phyloP scores from a whole-genome alignment of 257 asterid genomes.

The Sherardia arvensis region DNA sequence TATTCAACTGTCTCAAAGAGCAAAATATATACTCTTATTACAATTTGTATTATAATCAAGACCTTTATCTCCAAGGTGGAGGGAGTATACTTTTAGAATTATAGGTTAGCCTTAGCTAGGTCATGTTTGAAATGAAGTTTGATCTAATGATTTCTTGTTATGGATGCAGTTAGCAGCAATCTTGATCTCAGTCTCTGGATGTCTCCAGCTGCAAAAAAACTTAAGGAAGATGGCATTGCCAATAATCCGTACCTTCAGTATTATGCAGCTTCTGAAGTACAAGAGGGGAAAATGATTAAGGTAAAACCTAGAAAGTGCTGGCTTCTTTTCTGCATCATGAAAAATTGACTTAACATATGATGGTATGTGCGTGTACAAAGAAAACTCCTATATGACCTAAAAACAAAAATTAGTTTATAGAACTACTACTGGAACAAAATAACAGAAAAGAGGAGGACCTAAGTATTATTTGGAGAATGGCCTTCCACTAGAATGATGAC shows the following conservation, averaged over 20 bases:
- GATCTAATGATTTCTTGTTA: neutral
- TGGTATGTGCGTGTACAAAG: neutral
- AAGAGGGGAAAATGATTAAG: slow-evolving; percentile 43
- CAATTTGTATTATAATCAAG: too few species aligned
- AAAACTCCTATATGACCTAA: neutral
- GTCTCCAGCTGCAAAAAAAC: slow-evolving; percentile 46
- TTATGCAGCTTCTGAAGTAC: slow-evolving; percentile 27
- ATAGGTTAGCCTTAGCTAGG: neutral
- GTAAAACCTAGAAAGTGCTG: slow-evolving; percentile 21
- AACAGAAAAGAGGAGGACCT: neutral
- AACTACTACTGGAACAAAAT: neutral
- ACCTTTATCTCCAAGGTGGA: neutral
- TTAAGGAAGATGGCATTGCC: slow-evolving; percentile 19
- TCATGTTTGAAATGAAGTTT: slow-evolving; percentile 4
- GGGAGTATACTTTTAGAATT: neutral
- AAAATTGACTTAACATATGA: neutral
- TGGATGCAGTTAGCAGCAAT: slow-evolving; percentile 46
- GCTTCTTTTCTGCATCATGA: neutral
- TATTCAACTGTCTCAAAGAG: neutral
- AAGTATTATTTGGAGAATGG: neutral
- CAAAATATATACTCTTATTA: neutral
- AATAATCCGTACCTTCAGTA: slow-evolving; percentile 25
- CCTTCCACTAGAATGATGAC: neutral
- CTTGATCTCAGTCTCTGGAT: slow-evolving; percentile 91
- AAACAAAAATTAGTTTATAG: neutral